Evolutionary conservation across 2,329 filamentous ascomycete genomes (phyloP), one percentile per base, ranked within the genome.

Genomic region (Pseudodiploospora longispora): DNA sequence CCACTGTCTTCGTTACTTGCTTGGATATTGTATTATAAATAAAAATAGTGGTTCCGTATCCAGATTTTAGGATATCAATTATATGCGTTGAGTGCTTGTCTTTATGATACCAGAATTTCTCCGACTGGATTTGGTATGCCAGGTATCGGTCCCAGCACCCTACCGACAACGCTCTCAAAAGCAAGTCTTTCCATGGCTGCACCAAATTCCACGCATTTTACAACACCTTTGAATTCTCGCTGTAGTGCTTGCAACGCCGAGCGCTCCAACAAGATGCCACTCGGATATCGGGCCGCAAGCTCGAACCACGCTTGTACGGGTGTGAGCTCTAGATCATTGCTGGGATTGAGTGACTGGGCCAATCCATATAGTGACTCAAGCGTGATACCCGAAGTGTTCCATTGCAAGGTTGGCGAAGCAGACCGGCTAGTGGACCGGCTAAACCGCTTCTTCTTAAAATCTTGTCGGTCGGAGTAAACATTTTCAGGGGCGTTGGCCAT

Each of bases 291-390:
- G 4, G 49, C 55, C 27, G 65, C 66, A 28, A 76, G 64, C 62
- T 76, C 73, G 55, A 76, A 77, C 73, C 72, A 76, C 2, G 68
- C 72, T 58, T 76, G 73, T 28, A 76, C 68, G 10, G 74, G 73
- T 29, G 72, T 67, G 34, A 76, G 54, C 54, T 76, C 72, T 12
- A 56, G 43, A 40, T 57, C 53, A 30, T 41, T 49, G 29, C 65
- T 61, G 4, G 64, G 61, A 54, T 68, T 71, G 27, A 76, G 61
- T 36, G 66, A 65, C 40, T 58, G 55, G 2, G 73, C 71, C 3
- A 76, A 64, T n/a, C 65, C 65, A 47, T 66, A 59, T 27, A 76
- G 63, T 10, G 60, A 59, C 30, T 59, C 55, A 28, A 76, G 65
- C 2, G 67, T 67, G 30, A 76, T 61, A 36, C 61, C 56, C 1